Percentiles rank a stretch among this genome's conserved stretches.
Conservation (phyloP, 139 green algal species). For the Coccomyxa sp. region DNA sequence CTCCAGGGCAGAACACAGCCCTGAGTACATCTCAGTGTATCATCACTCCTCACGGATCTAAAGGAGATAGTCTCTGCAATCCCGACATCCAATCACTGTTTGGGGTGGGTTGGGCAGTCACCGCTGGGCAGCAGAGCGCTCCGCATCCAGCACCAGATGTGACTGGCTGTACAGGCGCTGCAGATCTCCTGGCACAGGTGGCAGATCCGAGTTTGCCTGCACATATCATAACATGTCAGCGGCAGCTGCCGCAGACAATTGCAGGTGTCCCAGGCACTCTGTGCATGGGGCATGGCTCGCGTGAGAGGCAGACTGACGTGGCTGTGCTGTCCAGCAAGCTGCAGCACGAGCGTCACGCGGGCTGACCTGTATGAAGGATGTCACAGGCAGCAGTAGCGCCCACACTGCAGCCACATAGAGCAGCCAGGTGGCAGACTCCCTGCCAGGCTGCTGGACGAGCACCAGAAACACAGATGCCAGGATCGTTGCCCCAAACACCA, state of each 20-base stretch:
- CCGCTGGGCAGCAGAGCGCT: conserved; percentile 42
- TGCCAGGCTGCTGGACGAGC: conserved; percentile 61
- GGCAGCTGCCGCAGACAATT: neutral
- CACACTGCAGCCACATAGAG: conserved; percentile 55
- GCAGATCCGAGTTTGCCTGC: conserved; percentile 30
- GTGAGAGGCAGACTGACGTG: neutral
- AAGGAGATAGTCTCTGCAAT: too few species aligned
- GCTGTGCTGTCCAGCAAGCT: neutral
- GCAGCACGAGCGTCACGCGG: neutral
- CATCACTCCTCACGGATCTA: too few species aligned
- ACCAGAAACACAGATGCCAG: conserved; percentile 62
- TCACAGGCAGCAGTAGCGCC: conserved; percentile 37
- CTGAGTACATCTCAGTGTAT: neutral
- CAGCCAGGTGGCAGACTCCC: conserved; percentile 36
- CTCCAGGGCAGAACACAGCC: neutral
- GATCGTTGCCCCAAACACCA: conserved; percentile 51
- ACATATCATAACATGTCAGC: neutral
- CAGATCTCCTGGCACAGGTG: conserved; percentile 39
- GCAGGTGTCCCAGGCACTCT: neutral
- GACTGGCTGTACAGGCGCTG: conserved; percentile 66
- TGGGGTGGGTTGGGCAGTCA: too few species aligned
- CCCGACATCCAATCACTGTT: too few species aligned
- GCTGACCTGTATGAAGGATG: conserved; percentile 43
- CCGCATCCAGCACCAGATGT: conserved; percentile 33
- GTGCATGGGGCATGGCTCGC: neutral